Conservation (phyloP, 768 basidiomycete species). For the Xerocomellus dryophilus region DNA sequence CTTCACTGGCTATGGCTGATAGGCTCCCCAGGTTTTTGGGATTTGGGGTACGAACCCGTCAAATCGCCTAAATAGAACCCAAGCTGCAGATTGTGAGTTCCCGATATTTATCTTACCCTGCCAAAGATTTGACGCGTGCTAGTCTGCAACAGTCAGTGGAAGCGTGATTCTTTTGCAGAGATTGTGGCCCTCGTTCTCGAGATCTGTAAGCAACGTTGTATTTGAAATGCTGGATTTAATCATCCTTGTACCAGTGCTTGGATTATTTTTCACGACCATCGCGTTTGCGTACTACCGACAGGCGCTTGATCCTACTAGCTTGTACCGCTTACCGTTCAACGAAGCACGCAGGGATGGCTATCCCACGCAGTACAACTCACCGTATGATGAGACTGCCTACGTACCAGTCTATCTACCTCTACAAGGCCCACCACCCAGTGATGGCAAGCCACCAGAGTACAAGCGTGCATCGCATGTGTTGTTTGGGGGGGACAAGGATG, state of each 20-base stretch:
- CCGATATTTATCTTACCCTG: background rate
- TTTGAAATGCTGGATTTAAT: background rate
- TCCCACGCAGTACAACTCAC: slow-evolving; percentile 57
- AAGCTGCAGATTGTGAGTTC: slow-evolving; percentile 49
- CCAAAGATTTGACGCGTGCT: slow-evolving; percentile 12
- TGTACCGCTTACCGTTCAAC: slow-evolving; percentile 41
- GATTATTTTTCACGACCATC: slow-evolving; percentile 58
- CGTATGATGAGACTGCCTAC: slow-evolving; percentile 41
- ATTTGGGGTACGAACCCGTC: slow-evolving; percentile 49
- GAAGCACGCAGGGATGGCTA: slow-evolving; percentile 37
- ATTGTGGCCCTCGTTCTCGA: slow-evolving; percentile 62
- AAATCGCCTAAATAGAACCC: slow-evolving; percentile 27
- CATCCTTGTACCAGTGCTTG: slow-evolving; percentile 42
- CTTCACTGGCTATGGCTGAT: slow-evolving; percentile 7
- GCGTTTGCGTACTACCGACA: slow-evolving; percentile 76
- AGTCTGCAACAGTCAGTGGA: slow-evolving; percentile 67
- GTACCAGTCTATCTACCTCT: slow-evolving; percentile 47
- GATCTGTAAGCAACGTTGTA: slow-evolving; percentile 42
- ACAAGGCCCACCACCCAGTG: slow-evolving; percentile 45
- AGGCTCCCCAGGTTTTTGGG: slow-evolving; percentile 40
- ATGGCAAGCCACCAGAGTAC: slow-evolving; percentile 52
- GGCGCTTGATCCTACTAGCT: slow-evolving; percentile 62
- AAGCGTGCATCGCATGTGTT: slow-evolving; percentile 34
- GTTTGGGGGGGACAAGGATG: slow-evolving; percentile 29
- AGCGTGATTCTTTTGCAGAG: slow-evolving; percentile 63